phyloP scores from a whole-genome alignment of 495 filamentous ascomycete species.

The Neurospora sp. region DNA sequence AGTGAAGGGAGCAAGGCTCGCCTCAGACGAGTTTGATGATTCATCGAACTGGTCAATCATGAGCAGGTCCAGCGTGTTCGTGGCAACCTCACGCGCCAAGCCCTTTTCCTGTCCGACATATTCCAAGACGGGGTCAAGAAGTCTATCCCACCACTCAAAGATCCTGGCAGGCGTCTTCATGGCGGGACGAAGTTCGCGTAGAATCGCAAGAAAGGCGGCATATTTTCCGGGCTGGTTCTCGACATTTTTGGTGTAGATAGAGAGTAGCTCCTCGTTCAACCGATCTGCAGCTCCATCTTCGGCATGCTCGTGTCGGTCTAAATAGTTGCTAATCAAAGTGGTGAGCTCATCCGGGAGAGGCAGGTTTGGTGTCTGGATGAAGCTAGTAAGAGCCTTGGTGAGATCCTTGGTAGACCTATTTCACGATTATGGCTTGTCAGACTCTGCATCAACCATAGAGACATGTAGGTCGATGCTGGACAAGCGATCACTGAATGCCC shows the following conservation, averaged over 20 bases:
- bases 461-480: background rate
- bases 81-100: slow-evolving; percentile 46
- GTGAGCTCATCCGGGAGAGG: slow-evolving; percentile 54
- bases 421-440: background rate
- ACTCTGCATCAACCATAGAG: background rate
- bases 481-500: background rate
- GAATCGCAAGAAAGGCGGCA: slow-evolving; percentile 50
- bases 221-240: slow-evolving; percentile 40
- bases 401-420: slow-evolving; percentile 46
- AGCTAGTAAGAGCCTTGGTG: slow-evolving; percentile 44
- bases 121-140: slow-evolving; percentile 49
- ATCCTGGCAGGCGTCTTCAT: slow-evolving; percentile 43
- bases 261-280: slow-evolving; percentile 56
- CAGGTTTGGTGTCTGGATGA: slow-evolving; percentile 39
- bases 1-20: slow-evolving; percentile 34
- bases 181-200: slow-evolving; percentile 48
- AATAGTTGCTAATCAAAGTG: slow-evolving; percentile 47
- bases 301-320: slow-evolving; percentile 45
- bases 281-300: slow-evolving; percentile 52
- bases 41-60: slow-evolving; percentile 49
- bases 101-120: slow-evolving; percentile 46
- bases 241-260: slow-evolving; percentile 48
- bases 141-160: slow-evolving; percentile 56
- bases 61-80: slow-evolving; percentile 42
- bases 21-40: slow-evolving; percentile 28